Evolutionary conservation across 345 rosid genomes (phyloP).

Genomic region (Populus pruinosa): DNA sequence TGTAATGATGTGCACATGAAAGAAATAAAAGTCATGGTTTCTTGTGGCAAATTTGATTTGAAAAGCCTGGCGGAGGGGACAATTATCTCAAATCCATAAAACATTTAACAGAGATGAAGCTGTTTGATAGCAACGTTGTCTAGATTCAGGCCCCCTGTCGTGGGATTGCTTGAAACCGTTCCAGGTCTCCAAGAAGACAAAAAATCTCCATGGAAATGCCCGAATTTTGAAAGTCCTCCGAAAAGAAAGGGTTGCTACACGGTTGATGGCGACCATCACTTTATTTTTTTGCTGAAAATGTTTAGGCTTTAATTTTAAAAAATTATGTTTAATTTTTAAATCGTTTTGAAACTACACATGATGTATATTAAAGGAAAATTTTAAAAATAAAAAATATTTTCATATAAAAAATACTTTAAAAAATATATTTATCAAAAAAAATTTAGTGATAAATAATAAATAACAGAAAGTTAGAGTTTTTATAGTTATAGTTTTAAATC

Average conservation of each 20-base stretch:
- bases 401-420: too few relatives aligned
- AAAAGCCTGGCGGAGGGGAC: not conserved
- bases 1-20: not conserved
- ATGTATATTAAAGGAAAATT: too few relatives aligned
- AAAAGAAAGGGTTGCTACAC: not conserved
- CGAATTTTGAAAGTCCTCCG: conserved; percentile 7
- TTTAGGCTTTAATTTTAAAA: too few relatives aligned
- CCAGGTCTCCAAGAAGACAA: conserved; percentile 4
- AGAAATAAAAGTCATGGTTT: not conserved
- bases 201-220: not conserved
- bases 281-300: too few relatives aligned
- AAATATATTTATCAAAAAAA: too few relatives aligned
- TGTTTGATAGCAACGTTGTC: conserved; percentile 1
- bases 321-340: too few relatives aligned
- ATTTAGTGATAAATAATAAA: too few relatives aligned
- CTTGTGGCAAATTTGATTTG: not conserved
- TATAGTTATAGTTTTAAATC: too few relatives aligned
- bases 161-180: not conserved
- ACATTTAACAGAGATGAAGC: not conserved
- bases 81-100: not conserved
- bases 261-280: not conserved
- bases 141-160: conserved; percentile 12
- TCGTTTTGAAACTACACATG: too few relatives aligned
- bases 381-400: too few relatives aligned
- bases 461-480: too few relatives aligned